Conservation (phyloP, 768 basidiomycete genomes). For the Xerocomellus amylosporus region DNA sequence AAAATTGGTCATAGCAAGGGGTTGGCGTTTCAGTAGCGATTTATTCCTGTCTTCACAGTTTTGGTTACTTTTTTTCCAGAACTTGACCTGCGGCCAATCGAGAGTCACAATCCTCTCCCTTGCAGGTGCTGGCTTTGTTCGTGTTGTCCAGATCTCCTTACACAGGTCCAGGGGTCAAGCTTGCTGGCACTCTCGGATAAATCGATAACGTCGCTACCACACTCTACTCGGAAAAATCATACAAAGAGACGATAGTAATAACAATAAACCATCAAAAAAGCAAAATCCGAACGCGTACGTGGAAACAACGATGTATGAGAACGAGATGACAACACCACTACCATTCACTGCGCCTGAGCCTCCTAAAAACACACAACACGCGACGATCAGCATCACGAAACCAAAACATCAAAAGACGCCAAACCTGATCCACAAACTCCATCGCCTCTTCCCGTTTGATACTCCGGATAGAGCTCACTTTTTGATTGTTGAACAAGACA, state of each 20-base stretch:
- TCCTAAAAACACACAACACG: conserved; percentile 31
- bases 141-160: too few species aligned
- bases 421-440: conserved; percentile 89
- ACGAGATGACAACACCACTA: too few species aligned
- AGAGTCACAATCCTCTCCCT: too few species aligned
- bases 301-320: background rate
- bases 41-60: too few species aligned
- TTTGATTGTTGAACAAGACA: conserved; percentile 93
- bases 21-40: too few species aligned
- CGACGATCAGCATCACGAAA: background rate
- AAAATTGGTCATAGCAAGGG: too few species aligned
- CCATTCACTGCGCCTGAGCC: conserved; percentile 44
- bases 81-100: too few species aligned
- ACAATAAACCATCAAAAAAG: conserved; percentile 11
- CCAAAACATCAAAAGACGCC: conserved; percentile 13
- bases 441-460: conserved; percentile 90
- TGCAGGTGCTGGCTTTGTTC: too few species aligned
- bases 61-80: too few species aligned
- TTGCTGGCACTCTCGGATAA: background rate
- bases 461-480: conserved; percentile 83
- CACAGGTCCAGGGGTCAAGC: too few species aligned
- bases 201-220: background rate
- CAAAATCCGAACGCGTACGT: background rate
- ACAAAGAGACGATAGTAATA: conserved; percentile 20
- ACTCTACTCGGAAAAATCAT: background rate